Evolutionary conservation across 164 flowering plant genomes (phyloP).

Genomic region (Akebia trifoliata): DNA sequence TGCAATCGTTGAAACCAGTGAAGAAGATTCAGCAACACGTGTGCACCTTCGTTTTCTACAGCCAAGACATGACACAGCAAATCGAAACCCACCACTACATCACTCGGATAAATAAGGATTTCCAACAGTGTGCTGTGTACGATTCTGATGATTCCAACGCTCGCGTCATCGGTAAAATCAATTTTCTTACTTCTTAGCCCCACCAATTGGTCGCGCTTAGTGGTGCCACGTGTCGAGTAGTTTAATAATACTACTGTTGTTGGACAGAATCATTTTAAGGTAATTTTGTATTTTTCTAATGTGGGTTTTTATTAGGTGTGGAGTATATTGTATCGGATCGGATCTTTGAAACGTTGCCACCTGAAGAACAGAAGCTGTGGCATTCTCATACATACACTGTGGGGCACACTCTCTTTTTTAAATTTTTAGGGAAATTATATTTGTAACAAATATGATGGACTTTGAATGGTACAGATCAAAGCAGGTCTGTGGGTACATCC

Average conservation of each 20-base stretch:
- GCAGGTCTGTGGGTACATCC: conserved; percentile 55
- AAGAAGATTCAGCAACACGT: conserved; percentile 65
- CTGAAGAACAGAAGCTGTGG: conserved; percentile 84
- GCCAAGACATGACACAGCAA: conserved; percentile 76
- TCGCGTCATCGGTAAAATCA: conserved; percentile 52
- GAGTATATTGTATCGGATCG: conserved; percentile 66
- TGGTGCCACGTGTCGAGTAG: too few species aligned
- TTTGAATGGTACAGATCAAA: conserved; percentile 34
- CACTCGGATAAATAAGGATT: conserved; percentile 63
- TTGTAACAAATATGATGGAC: neutral
- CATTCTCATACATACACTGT: conserved; percentile 83
- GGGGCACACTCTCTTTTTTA: conserved; percentile 32
- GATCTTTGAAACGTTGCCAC: conserved; percentile 48
- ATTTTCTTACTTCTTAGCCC: too few species aligned
- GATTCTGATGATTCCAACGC: conserved; percentile 50
- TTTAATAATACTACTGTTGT: too few species aligned
- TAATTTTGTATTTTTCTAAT: neutral
- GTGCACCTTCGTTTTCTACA: conserved; percentile 66
- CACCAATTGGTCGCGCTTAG: too few species aligned
- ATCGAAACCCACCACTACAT: conserved; percentile 73
- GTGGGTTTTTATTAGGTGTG: conserved; percentile 39
- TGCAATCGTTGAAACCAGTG: conserved; percentile 70
- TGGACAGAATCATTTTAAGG: too few species aligned
- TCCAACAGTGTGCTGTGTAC: conserved; percentile 85
- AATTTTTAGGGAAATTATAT: neutral